Conservation (phyloP, 1,139 yeast species). For the Dujonia santamariae region DNA sequence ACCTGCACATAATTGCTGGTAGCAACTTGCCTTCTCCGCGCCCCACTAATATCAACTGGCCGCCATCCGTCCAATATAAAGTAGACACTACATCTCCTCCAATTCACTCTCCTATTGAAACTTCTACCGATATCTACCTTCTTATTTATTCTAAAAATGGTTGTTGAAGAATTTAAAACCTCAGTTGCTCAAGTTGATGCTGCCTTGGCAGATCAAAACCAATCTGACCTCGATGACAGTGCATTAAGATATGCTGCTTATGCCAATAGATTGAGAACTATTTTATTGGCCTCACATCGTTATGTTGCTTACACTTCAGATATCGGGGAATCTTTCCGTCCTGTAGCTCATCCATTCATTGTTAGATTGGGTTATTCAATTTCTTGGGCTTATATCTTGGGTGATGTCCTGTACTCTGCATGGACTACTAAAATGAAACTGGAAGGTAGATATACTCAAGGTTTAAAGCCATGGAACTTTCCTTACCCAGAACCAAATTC, state of each 20-base stretch:
- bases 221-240: conserved; percentile 51
- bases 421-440: conserved; percentile 72
- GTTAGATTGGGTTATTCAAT: conserved; percentile 70
- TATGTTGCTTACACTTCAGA: conserved; percentile 88
- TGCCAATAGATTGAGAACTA: conserved; percentile 70
- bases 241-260: conserved; percentile 77
- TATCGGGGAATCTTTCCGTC: conserved; percentile 86
- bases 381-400: conserved; percentile 74
- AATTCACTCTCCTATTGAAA: too few species aligned
- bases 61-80: too few species aligned
- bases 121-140: too few species aligned
- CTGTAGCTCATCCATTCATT: conserved; percentile 68
- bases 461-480: conserved; percentile 67
- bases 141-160: too few species aligned
- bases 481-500: conserved; percentile 43
- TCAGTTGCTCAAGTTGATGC: conserved; percentile 7
- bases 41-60: too few species aligned
- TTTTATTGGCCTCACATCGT: conserved; percentile 72
- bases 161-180: too few species aligned
- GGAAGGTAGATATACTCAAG: conserved; percentile 63
- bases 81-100: too few species aligned
- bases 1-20: too few species aligned
- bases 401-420: conserved; percentile 74
- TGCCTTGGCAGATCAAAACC: too few species aligned
- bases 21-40: too few species aligned